Evolutionary conservation across 345 rosid genomes (phyloP).

Genomic region (Melaleuca quinquenervia): DNA sequence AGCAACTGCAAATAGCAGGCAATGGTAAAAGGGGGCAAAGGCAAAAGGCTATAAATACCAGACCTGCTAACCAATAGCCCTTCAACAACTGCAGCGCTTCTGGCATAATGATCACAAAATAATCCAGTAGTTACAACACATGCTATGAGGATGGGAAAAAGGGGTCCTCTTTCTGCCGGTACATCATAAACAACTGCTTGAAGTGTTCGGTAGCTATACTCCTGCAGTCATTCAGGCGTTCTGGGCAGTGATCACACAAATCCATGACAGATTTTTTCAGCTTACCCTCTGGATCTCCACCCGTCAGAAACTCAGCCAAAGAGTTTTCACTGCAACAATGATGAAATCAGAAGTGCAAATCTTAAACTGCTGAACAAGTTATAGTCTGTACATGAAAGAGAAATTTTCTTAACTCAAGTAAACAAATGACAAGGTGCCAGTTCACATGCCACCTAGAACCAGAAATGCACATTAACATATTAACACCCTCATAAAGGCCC

Average conservation of each 20-base stretch:
- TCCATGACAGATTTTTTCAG: constrained; percentile 13
- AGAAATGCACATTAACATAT: not conserved
- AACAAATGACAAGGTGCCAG: not conserved
- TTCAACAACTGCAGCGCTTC: not conserved
- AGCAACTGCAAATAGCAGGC: not conserved
- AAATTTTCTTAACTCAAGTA: not conserved
- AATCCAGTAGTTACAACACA: not conserved
- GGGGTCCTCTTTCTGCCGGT: constrained; percentile 10
- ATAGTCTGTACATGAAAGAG: not conserved
- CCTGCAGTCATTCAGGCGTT: constrained; percentile 11
- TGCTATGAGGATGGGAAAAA: constrained; percentile 3
- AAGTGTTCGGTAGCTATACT: constrained; percentile 2
- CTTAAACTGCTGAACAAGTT: not conserved
- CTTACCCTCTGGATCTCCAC: constrained; percentile 16
- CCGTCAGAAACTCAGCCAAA: constrained; percentile 15
- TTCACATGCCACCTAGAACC: not conserved
- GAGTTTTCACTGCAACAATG: constrained; percentile 2
- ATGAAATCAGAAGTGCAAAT: not conserved
- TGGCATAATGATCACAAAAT: not conserved
- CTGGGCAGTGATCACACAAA: constrained; percentile 1
- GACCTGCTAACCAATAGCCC: not conserved
- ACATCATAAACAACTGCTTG: constrained; percentile 17
- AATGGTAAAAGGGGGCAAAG: not conserved
- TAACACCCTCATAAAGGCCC: not conserved
- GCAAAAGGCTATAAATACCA: not conserved